phyloP scores from a whole-genome alignment of 768 basidiomycete species.

The Tricholoma sp. region DNA sequence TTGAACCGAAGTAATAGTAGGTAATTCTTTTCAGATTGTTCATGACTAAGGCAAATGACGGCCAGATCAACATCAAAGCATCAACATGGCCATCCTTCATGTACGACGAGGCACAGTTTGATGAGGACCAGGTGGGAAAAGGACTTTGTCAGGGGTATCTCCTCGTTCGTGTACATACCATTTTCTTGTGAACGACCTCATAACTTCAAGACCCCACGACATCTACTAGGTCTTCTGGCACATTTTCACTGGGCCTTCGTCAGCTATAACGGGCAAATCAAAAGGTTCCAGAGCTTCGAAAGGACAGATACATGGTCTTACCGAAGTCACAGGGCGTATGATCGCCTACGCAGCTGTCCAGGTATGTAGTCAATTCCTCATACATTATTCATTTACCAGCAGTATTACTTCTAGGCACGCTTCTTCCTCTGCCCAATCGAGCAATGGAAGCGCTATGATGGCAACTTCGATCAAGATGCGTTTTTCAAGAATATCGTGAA shows the following conservation, averaged over 20 bases:
- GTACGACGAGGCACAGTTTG: neutral
- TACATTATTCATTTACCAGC: neutral
- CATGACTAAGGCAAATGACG: neutral
- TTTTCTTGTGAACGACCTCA: neutral
- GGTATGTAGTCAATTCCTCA: neutral
- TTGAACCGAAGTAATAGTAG: neutral
- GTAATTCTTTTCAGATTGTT: neutral
- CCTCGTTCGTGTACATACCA: neutral
- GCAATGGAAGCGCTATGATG: neutral
- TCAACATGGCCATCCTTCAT: neutral
- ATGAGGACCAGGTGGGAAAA: neutral
- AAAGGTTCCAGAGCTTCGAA: neutral
- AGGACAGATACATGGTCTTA: neutral
- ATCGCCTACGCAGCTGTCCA: neutral
- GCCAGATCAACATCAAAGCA: neutral
- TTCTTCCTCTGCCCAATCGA: neutral
- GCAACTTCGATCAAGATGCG: neutral
- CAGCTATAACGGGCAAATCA: neutral
- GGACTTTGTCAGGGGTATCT: neutral
- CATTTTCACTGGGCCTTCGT: neutral
- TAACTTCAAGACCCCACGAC: neutral
- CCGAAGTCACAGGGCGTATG: neutral
- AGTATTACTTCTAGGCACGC: neutral
- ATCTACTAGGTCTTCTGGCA: neutral
- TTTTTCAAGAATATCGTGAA: neutral